Evolutionary conservation across 176 grass and related monocot genomes (phyloP).

Genomic region (Calamus simplicifolius): DNA sequence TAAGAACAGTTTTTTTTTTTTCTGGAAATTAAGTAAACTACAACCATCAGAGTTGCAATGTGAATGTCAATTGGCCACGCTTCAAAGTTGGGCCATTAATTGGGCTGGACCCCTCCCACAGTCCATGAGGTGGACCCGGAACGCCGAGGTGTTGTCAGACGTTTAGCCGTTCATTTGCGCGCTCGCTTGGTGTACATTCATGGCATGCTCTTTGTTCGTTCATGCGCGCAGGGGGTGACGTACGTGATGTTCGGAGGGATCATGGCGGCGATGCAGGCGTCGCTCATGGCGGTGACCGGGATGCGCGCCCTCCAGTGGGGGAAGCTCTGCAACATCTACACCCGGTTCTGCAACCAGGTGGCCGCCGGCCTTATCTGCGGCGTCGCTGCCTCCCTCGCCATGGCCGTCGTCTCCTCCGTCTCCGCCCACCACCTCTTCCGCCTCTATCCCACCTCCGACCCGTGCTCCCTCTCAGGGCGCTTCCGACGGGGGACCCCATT

Average conservation of each 20-base stretch:
- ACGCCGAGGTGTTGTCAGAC: too few relatives aligned
- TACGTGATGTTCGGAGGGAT: constrained; percentile 58
- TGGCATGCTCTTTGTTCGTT: constrained; percentile 3
- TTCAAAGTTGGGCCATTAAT: too few relatives aligned
- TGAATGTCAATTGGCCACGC: too few relatives aligned
- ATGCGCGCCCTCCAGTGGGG: constrained; percentile 50
- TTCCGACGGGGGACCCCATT: background rate
- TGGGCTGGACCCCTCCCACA: too few relatives aligned
- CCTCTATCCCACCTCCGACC: constrained; percentile 29
- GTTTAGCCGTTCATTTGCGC: too few relatives aligned
- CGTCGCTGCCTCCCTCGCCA: constrained; percentile 29
- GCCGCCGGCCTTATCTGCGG: constrained; percentile 54
- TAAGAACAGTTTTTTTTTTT: too few relatives aligned
- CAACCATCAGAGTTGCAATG: too few relatives aligned
- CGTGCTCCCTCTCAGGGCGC: background rate
- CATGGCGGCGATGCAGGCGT: constrained; percentile 55
- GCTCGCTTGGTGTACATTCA: background rate
- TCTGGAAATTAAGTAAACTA: too few relatives aligned
- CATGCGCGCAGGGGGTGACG: constrained; percentile 23
- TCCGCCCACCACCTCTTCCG: constrained; percentile 75
- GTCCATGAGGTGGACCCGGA: too few relatives aligned
- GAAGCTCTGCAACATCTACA: constrained; percentile 94
- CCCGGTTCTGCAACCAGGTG: constrained; percentile 75
- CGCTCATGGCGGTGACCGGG: constrained; percentile 45
- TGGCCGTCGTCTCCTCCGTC: constrained; percentile 37